Base-by-base conservation (phyloP, 208 protist genomes). In the Wallacemonas sp. region DNA sequence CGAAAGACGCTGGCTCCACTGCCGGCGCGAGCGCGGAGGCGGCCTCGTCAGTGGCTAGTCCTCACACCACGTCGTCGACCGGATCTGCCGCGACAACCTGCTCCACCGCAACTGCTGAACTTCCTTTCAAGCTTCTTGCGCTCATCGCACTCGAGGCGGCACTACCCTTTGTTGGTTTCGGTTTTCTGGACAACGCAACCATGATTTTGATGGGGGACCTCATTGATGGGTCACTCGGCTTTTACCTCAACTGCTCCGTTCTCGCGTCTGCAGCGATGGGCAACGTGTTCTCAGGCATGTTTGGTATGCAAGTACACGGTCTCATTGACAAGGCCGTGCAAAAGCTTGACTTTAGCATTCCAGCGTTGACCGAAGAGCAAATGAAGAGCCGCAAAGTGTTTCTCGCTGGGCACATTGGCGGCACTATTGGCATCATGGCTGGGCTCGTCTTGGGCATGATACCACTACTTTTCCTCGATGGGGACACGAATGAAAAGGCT, bases 91-190 rank as follows among this genome's bases (percentile, higher is more conserved):
- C 30, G 1, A 55, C 59, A 22, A 24, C 65, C 24, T 22, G 8
- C 15, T 30, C 70, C 0, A 54, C 51, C 26, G 66, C 49, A 47
- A 17, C 58, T n/a, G n/a, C n/a, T 2, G 63, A 30, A 22, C 69
- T 94, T 22, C 84, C 91, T 1, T 68, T 90, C 19, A 58, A 73
- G 9, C 76, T 77, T 0, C 70, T 97, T 17, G 62, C 79, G 8
- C 72, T 91, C 54, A 84, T 97, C 53, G 91, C 84, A 3, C 70
- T 93, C 24, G 82, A 84, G 64, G 87, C 91, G 6, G 91, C 70
- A 4, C 80, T 97, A 39, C 91, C 91, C 2, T 97, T 97, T 79
- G 89, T 97, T 19, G 91, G 91, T 8, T 97, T 97, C 70, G 91
- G 91, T 21, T 95, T 97, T 53, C 73, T 97, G 11, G 91, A 97